Percentiles rank a stretch among this genome's conserved stretches.
Evolutionary conservation across 352 stramenopile genomes (phyloP).

Genomic region (Pythium chondricola): DNA sequence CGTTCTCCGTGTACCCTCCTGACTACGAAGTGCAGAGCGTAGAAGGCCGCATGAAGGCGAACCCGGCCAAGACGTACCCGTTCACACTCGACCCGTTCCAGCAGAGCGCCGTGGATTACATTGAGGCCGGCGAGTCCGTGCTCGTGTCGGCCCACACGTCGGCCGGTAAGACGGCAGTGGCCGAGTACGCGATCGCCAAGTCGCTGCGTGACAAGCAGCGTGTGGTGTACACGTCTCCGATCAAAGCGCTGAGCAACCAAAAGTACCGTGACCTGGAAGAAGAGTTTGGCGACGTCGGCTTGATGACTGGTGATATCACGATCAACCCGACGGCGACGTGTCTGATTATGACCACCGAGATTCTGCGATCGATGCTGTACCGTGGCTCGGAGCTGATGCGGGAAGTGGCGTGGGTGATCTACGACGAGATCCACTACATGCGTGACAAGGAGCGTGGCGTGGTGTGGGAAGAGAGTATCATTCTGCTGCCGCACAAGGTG

Average conservation of each 20-base stretch:
- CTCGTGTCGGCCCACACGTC: slow-evolving; percentile 98
- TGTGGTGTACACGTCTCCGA: slow-evolving; percentile 99
- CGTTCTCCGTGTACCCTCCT: slow-evolving; percentile 89
- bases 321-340: slow-evolving; percentile 98
- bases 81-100: slow-evolving; percentile 99
- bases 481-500: slow-evolving; percentile 97
- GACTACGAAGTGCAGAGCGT: slow-evolving; percentile 46
- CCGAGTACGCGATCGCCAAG: slow-evolving; percentile 99
- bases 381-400: slow-evolving; percentile 96
- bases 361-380: slow-evolving; percentile 99
- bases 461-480: slow-evolving; percentile 99
- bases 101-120: slow-evolving; percentile 92
- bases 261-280: slow-evolving; percentile 98
- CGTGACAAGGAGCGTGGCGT: slow-evolving; percentile 97
- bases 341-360: slow-evolving; percentile 98
- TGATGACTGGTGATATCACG: slow-evolving; percentile 99
- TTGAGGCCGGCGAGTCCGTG: slow-evolving; percentile 96
- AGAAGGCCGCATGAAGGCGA: slow-evolving; percentile 39
- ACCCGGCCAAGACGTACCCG: slow-evolving; percentile 96
- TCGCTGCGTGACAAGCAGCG: slow-evolving; percentile 89
- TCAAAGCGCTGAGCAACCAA: slow-evolving; percentile 99
- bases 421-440: slow-evolving; percentile 99
- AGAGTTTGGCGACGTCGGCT: slow-evolving; percentile 93
- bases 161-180: slow-evolving; percentile 95
- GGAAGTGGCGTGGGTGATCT: slow-evolving; percentile 99